Base-by-base conservation (phyloP, 2,329 filamentous ascomycete genomes). In the Ophiocordyceps australis region DNA sequence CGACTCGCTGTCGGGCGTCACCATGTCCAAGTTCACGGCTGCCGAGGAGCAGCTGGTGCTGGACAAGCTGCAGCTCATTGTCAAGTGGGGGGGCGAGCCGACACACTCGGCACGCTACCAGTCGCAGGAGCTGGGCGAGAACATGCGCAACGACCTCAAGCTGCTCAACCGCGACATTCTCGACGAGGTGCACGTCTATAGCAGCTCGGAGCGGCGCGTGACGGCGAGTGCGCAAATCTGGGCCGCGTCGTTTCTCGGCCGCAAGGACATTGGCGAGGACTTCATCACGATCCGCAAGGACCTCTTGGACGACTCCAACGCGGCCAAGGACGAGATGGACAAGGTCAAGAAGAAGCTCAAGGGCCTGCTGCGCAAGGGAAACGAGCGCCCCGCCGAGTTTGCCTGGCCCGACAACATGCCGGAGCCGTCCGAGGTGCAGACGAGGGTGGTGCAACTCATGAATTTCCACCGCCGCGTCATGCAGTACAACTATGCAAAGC, bases 291-390 rank as follows among this genome's bases (percentile, higher is more conserved):
- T 95, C 29, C 74, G 89, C 27, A 98, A 98, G 46, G 85, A 95
- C 50, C 64, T 98, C 6, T 58, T 98, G 4, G 89, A 98, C 46
- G 89, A 98, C 46, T 95, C 85, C 0, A 98, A 98, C 48, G 89
- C 89, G 4, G 89, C 89, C 30, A 98, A 98, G 49, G 89, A 98
- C 46, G 83, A 93, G 43, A 98, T 94, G 79, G 91, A 98, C 54
- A 94, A 93, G 52, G 89, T 98, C 29, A 98, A 98, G 64, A 98
- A 98, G 67, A 94, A 92, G 69, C 65, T 98, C 16, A 98, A 98
- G 55, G 75, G 81, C 1, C 62, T 98, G 13, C 54, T 98, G 30
- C 74, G 89, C 17, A 80, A 93, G 48, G 89, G 86, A n/a, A 81
- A 83, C 33, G 79, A 89, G 42, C 80, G 86, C 2, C 89, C 89